Evolutionary conservation across 768 basidiomycete species (phyloP), one percentile per base, ranked within the genome.

Genomic region (Myochromella boudieri): DNA sequence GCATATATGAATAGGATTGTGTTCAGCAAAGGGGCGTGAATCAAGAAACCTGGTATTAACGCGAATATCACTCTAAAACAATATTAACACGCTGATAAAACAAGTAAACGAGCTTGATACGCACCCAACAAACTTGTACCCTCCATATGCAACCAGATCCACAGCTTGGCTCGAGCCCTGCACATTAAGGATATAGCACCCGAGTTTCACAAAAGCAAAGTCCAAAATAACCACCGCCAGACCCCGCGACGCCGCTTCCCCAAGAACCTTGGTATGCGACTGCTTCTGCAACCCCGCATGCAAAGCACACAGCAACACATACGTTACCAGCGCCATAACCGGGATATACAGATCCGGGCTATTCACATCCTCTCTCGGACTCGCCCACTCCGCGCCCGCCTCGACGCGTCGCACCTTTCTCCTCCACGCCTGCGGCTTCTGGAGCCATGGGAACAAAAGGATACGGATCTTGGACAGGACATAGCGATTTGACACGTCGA

Each of bases 291-390:
- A 72, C 21, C 97, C 95, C 1, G 91, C 83, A 42, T 87, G 79
- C 6, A 97, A 73, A 4, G 91, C 94, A 14, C 87, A 85, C 2
- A 97, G 75, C 31, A 99, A 84, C 52, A 97, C 85, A 62, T 98
- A 98, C 0, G 97, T 97, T 24, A 95, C 91, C 14, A 98, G 75
- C 0, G 94, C 91, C 97, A 99, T 98, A 9, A 84, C 91, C 2
- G 97, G 97, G 52, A 99, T 98, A 64, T 99, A 99, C 15, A 99
- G 70, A 68, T 99, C 97, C 0, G 97, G 97, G 45, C 84, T 87
- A 58, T 98, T 98, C 55, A 98, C 80, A 60, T 99, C 97, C 27
- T 97, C 93, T 44, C 95, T 72, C 2, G 97, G 97, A 3, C 91
- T 72, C 43, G 87, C 82, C 81, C 85, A 98, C 58, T 95, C 90